Evolutionary conservation across 768 basidiomycete species (phyloP).

Genomic region (Boletus edulis): DNA sequence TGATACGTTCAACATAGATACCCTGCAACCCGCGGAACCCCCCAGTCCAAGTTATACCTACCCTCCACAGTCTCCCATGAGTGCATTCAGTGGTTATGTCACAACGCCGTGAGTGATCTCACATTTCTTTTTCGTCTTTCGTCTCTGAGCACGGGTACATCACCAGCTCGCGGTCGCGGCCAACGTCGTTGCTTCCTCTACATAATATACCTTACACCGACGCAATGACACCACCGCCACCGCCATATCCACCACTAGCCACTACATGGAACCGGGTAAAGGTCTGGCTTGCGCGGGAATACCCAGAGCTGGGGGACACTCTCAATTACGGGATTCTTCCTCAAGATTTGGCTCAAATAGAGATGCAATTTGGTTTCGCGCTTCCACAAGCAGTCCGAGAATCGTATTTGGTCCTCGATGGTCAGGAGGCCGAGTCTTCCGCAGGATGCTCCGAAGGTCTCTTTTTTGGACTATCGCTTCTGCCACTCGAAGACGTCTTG

Average conservation of each 20-base stretch:
- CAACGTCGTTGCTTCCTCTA: slow-evolving; percentile 62
- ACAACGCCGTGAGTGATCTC: slow-evolving; percentile 48
- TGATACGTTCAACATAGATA: slow-evolving; percentile 58
- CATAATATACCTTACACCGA: slow-evolving; percentile 54
- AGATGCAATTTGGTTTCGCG: slow-evolving; percentile 79
- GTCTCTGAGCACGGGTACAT: slow-evolving; percentile 1
- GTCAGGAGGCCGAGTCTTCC: slow-evolving; percentile 89
- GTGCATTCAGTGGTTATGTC: slow-evolving; percentile 54
- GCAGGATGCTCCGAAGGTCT: slow-evolving; percentile 88
- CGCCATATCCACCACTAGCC: slow-evolving; percentile 72
- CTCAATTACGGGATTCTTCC: slow-evolving; percentile 89
- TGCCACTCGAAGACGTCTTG: slow-evolving; percentile 89
- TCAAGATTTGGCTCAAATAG: slow-evolving; percentile 75
- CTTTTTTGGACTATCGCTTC: slow-evolving; percentile 91
- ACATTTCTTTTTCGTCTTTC: background rate
- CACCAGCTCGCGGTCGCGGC: slow-evolving; percentile 43
- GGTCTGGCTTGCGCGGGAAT: slow-evolving; percentile 78
- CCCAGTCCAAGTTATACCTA: slow-evolving; percentile 66
- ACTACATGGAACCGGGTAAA: slow-evolving; percentile 84
- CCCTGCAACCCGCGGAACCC: slow-evolving; percentile 49
- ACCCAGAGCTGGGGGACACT: slow-evolving; percentile 93
- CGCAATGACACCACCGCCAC: slow-evolving; percentile 34
- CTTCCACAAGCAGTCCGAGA: slow-evolving; percentile 89
- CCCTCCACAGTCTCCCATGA: slow-evolving; percentile 59
- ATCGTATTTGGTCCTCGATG: slow-evolving; percentile 84